Evolutionary conservation across 148 eudicot genomes (phyloP), one percentile per base, ranked within the genome.

Genomic region (Amaranthus cruentus): DNA sequence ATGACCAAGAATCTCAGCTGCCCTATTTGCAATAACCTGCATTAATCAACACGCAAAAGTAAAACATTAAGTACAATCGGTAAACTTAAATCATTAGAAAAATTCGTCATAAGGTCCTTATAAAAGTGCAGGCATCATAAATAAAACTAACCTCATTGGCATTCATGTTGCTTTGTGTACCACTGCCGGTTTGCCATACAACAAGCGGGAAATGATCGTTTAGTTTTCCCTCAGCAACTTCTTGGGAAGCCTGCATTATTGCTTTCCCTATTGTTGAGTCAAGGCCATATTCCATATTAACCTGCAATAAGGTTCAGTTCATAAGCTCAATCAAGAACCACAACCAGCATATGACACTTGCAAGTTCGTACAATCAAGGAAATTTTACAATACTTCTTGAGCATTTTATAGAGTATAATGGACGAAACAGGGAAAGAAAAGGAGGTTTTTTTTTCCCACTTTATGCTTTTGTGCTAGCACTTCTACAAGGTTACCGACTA

Each of bases 161-260:
- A 81, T 95, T 95, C 97, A 95, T 91, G 83, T 95, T 95, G 75
- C 97, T 95, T 81, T 95, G 98, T 55, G 98, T 95, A 57, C 98
- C 98, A 78, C 98, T 95, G 38, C 97, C 98, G 75, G 98, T 95
- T 83, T 95, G 98, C 98, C 98, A 95, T 50, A 95, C 92, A 46
- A 94, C 98, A 75, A 94, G 83, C 0, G 97, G 98, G 71, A 95
- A 95, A 83, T 95, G 98, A 67, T 95, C 93, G 72, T 86, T 91
- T 60, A 91, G 70, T 82, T 95, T 89, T 59, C 98, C 97, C 75
- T 95, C 97, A 54, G 97, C 93, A 55, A 95, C 98, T 82, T 91
- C 97, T 77, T 95, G 88, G 8, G 98, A 93, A 82, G 98, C 98
- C 85, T 89, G 91, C 96, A 95, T 95, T 74, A 95, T 84, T 72